Evolutionary conservation across 495 filamentous ascomycete species (phyloP).

Genomic region (Xylaria cubensis): DNA sequence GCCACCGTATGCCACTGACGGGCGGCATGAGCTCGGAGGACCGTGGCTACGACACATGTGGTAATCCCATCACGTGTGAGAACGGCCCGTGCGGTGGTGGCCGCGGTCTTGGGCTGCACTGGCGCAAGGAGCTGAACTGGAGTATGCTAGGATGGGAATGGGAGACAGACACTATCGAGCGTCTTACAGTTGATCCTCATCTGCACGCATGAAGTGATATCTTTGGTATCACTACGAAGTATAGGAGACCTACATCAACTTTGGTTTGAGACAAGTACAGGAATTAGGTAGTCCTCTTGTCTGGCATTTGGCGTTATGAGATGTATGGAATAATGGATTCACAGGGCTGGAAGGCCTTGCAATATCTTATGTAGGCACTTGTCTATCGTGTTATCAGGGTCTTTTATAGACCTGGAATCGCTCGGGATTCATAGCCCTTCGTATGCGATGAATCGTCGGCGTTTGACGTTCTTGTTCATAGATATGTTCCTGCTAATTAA

Average conservation of each 20-base stretch:
- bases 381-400: not conserved
- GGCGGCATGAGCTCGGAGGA: slow-evolving; percentile 63
- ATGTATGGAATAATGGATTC: slow-evolving; percentile 24
- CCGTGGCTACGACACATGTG: slow-evolving; percentile 45
- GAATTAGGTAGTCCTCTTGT: slow-evolving; percentile 58
- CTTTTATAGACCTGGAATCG: not conserved
- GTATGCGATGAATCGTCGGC: not conserved
- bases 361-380: not conserved
- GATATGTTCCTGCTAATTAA: not conserved
- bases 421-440: not conserved
- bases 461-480: not conserved
- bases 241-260: slow-evolving; percentile 24
- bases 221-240: slow-evolving; percentile 20
- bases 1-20: slow-evolving; percentile 64
- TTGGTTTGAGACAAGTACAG: slow-evolving; percentile 49
- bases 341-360: slow-evolving; percentile 4
- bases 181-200: slow-evolving; percentile 43
- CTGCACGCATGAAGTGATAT: slow-evolving; percentile 45
- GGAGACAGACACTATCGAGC: slow-evolving; percentile 49
- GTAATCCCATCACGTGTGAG: slow-evolving; percentile 34
- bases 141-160: slow-evolving; percentile 86
- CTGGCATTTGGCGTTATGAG: slow-evolving; percentile 34
- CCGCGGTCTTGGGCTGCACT: slow-evolving; percentile 83
- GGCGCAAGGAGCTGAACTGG: slow-evolving; percentile 95
- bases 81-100: slow-evolving; percentile 48